A percentile compares a stretch with the other conserved stretches of the same genome.
These are phyloP conservation scores for Lachnellula cervina DNA, from an alignment of 2,329 filamentous ascomycete genomes.

Conservation along the genomic window DNA sequence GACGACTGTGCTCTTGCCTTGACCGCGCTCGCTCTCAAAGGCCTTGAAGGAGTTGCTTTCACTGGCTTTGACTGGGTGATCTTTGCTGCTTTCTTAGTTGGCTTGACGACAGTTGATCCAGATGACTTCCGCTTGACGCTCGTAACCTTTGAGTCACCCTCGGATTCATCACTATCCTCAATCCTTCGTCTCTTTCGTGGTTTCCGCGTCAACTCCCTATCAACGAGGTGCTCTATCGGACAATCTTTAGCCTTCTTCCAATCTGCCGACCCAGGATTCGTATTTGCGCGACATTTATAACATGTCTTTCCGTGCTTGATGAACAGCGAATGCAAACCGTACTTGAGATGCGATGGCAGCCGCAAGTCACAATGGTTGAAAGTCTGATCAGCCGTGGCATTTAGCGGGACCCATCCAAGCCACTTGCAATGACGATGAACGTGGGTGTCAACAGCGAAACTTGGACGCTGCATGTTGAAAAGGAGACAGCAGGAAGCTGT, in stretches of 20 bases:
- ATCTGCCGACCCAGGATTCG: slow-evolving; percentile 52
- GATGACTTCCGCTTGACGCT: background rate
- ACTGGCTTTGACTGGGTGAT: background rate
- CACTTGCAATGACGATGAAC: slow-evolving; percentile 48
- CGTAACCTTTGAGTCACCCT: background rate
- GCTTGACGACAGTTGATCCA: background rate
- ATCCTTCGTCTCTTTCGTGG: background rate
- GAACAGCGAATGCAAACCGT: slow-evolving; percentile 50
- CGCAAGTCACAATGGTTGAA: slow-evolving; percentile 50
- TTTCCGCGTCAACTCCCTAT: slow-evolving; percentile 48
- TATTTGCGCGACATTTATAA: slow-evolving; percentile 43
- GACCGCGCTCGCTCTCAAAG: too few species aligned
- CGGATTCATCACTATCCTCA: background rate
- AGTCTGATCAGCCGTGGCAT: slow-evolving; percentile 41
- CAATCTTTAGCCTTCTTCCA: slow-evolving; percentile 56
- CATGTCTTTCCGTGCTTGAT: slow-evolving; percentile 50
- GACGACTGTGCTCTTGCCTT: too few species aligned
- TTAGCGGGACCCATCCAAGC: slow-evolving; percentile 52
- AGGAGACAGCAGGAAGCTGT: slow-evolving; percentile 53
- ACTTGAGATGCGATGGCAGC: slow-evolving; percentile 50
- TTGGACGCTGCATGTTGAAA: slow-evolving; percentile 48
- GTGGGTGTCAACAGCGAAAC: slow-evolving; percentile 56
- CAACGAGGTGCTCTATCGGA: slow-evolving; percentile 57
- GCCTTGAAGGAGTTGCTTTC: too few species aligned
- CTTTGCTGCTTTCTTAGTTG: background rate